Base-by-base conservation (phyloP, 352 stramenopile genomes). In the Phytophthora tubulina region DNA sequence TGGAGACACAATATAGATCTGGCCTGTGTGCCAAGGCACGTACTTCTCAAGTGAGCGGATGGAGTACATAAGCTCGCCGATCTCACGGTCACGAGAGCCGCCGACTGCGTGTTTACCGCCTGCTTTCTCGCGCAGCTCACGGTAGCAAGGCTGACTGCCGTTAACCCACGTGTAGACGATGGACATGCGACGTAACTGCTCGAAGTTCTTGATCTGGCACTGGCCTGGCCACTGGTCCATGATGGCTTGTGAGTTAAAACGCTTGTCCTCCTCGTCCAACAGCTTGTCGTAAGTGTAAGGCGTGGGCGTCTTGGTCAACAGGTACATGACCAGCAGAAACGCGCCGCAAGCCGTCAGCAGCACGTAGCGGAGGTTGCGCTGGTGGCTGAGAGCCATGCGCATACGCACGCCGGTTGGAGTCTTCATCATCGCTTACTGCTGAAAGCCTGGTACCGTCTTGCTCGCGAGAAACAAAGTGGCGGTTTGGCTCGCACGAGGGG, bases 151-250 rank as follows among this genome's bases (percentile, higher is more conserved):
- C 73, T 92, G 76, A 50, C 76, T 93, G 62, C 88, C 90, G 67
- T 97, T 97, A 21, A 96, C 88, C 90, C 88, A 96, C 79, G 88
- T 96, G 82, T 96, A 96, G 48, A 96, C 90, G 64, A 97, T 95
- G 44, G 86, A 92, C 84, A 94, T 92, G 72, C 86, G 90, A 4
- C 88, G 87, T 50, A 97, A 61, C 56, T 85, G 66, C 53, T 97
- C 87, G 62, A 93, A 95, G 80, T 96, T 95, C 70, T 92, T 89
- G 72, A 96, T 95, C 59, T 84, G 79, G 76, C 89, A 96, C 66
- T 93, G 79, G 50, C 81, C 86, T 0, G 84, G 87, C 78, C 87
- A 96, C 56, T 91, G 64, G 33, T 88, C 70, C 49, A 85, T 72
- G 35, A 93, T 79, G 61, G 85, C 67, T 35, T 80, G 74, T 11